A percentile compares a stretch with the other conserved stretches of the same genome.
phyloP scores from a whole-genome alignment of 2,329 filamentous ascomycete species.

The Botrytis aclada region DNA sequence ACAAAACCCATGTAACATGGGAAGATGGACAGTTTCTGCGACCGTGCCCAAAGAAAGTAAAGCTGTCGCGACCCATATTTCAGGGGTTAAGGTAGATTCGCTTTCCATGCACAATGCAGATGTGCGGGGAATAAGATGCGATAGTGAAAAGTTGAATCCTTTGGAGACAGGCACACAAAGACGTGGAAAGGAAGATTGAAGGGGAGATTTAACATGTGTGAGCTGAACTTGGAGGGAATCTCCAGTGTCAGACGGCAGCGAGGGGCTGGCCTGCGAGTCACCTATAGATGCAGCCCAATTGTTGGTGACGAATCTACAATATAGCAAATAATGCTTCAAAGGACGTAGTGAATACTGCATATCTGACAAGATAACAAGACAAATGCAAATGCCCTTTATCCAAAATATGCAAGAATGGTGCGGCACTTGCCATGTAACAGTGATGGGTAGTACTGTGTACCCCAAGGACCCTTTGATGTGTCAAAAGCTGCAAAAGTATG shows the following conservation, averaged over 20 bases:
- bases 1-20: not conserved
- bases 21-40: not conserved
- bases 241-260: not conserved
- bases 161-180: not conserved
- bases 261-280: not conserved
- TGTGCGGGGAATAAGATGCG: not conserved
- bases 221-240: not conserved
- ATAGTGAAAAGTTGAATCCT: no score
- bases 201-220: not conserved
- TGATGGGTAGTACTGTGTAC: not conserved
- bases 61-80: not conserved
- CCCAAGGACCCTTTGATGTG: not conserved
- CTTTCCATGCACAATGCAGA: not conserved
- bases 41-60: not conserved
- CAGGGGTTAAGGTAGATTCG: no score
- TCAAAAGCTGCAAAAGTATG: not conserved
- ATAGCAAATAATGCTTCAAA: not conserved
- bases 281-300: not conserved
- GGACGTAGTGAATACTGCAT: not conserved
- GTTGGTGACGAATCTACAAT: not conserved
- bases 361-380: not conserved
- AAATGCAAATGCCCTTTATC: not conserved
- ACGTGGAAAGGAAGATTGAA: not conserved
- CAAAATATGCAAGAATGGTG: no score
- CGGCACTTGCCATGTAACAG: not conserved